phyloP scores from a whole-genome alignment of 2,329 filamentous ascomycete species.

The Acephala macrosclerotiorum region DNA sequence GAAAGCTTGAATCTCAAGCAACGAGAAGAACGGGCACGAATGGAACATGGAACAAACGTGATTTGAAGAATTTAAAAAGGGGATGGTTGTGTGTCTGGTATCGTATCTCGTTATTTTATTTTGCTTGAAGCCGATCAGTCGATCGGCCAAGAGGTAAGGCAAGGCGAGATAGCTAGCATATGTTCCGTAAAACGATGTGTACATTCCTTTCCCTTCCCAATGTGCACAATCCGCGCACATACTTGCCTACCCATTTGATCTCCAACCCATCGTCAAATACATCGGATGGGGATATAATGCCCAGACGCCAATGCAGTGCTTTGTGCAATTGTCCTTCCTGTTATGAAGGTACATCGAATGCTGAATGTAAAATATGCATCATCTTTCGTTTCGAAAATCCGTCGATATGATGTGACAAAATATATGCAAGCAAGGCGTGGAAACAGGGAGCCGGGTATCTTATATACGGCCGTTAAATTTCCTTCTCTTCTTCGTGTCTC shows the following conservation, averaged over 20 bases:
- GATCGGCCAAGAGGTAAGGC: not conserved
- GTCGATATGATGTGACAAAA: constrained; percentile 28
- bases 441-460: constrained; percentile 40
- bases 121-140: not conserved
- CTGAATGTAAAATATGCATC: constrained; percentile 21
- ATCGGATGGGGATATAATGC: not conserved
- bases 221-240: not conserved
- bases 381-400: constrained; percentile 18
- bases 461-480: constrained; percentile 36
- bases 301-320: constrained; percentile 31
- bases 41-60: not conserved
- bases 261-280: not conserved
- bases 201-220: constrained; percentile 3
- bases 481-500: constrained; percentile 24
- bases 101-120: constrained; percentile 9
- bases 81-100: not conserved
- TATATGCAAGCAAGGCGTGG: constrained; percentile 38
- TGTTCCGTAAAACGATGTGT: not conserved
- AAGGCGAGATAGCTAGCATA: not conserved
- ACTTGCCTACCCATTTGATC: constrained; percentile 1
- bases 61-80: not conserved
- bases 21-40: not conserved
- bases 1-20: not conserved
- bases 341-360: constrained; percentile 16
- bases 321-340: constrained; percentile 19